These are phyloP conservation scores for Lachnellula hyalina DNA, from an alignment of 2,329 filamentous ascomycete genomes.

Conservation along the genomic window DNA sequence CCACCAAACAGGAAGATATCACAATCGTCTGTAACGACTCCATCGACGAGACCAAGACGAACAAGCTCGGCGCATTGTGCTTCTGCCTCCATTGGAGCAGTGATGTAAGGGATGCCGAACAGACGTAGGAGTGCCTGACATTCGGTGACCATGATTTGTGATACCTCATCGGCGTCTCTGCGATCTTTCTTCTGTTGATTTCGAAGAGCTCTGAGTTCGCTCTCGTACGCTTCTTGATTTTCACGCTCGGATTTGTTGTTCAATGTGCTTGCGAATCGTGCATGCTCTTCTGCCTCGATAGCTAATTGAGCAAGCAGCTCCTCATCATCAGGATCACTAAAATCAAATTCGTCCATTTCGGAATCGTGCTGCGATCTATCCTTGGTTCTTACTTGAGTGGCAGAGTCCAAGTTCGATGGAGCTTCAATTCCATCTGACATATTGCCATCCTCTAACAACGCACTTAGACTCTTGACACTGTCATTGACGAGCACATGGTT, in stretches of 20 bases:
- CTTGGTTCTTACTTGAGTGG: slow-evolving; percentile 17
- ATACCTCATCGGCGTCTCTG: slow-evolving; percentile 93
- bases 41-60: slow-evolving; percentile 79
- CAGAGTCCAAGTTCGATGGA: slow-evolving; percentile 16
- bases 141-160: slow-evolving; percentile 90
- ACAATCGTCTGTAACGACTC: slow-evolving; percentile 95
- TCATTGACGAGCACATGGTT: background rate
- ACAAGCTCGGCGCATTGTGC: slow-evolving; percentile 95
- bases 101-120: slow-evolving; percentile 94
- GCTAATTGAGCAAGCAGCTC: slow-evolving; percentile 83
- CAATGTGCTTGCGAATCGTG: slow-evolving; percentile 81
- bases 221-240: slow-evolving; percentile 75
- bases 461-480: slow-evolving; percentile 13
- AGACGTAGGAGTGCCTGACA: slow-evolving; percentile 85
- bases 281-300: slow-evolving; percentile 88
- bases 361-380: slow-evolving; percentile 20
- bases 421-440: slow-evolving; percentile 10
- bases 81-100: slow-evolving; percentile 97
- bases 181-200: slow-evolving; percentile 96
- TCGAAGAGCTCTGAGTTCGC: slow-evolving; percentile 78
- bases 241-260: slow-evolving; percentile 69
- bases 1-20: slow-evolving; percentile 97
- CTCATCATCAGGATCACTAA: slow-evolving; percentile 87
- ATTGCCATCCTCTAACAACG: slow-evolving; percentile 23
- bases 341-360: slow-evolving; percentile 48